Evolutionary conservation across 2,329 filamentous ascomycete species (phyloP), one percentile per base, ranked within the genome.

Genomic region (Metarhizium robertsii): DNA sequence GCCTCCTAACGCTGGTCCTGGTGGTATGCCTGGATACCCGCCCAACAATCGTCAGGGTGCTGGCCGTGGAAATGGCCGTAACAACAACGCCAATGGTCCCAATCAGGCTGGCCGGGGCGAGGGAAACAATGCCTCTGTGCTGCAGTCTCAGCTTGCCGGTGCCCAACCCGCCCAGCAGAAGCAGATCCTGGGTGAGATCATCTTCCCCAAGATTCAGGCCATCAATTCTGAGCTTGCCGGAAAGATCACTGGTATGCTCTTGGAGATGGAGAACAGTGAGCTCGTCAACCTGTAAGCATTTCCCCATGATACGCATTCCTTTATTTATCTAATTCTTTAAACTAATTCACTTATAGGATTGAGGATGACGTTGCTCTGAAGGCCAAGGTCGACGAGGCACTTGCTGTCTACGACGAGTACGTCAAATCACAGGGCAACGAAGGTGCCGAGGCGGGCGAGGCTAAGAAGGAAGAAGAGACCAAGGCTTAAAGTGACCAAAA

Each of bases 161-260:
- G 78, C 79, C 52, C 77, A 76, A 57, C 81, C 87, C 43, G 79
- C 81, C 51, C 90, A 95, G 77, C 94, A 97, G 81, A 99, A 99
- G 85, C 94, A 99, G 81, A 90, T 97, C 74, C 85, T 99, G 55
- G 94, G 94, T 72, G 94, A 99, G 78, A 86, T 90, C 65, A 88
- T 99, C 66, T 99, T 97, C 83, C 94, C 94, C 70, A 99, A 97
- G 87, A 97, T 99, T 68, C 86, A 92, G 73, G 85, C 84, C 64
- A 86, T 96, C 75, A 94, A 99, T 79, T 88, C 91, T 58, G 92
- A 96, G 67, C 81, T 99, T 67, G 94, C 94, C 60, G 94, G 94
- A 71, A 99, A 99, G 86, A 97, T 99, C 73, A 99, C 94, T 59
- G 94, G 94, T 76, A 99, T 99, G 94, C 87, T 99, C 67, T 77